Conservation (phyloP, 2,329 filamentous ascomycete genomes). For the Beauveria pseudobassiana region DNA sequence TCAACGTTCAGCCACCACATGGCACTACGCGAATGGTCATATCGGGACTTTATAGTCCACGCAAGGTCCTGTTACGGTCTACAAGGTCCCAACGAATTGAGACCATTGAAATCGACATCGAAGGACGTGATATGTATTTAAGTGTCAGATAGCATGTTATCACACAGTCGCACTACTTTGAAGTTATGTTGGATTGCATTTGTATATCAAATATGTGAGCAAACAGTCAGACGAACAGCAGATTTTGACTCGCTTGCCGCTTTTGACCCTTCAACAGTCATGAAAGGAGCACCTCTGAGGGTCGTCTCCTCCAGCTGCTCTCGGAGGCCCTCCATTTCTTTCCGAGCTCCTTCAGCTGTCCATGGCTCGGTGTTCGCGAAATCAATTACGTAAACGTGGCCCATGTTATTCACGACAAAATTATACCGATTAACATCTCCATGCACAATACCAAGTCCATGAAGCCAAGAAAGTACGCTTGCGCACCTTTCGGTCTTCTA, state of each 20-base stretch:
- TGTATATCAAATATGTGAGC: not conserved
- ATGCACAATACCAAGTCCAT: constrained; percentile 24
- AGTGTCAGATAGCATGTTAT: not conserved
- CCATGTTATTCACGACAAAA: constrained; percentile 20
- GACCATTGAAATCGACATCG: not conserved
- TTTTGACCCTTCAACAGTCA: no score
- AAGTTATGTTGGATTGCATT: not conserved
- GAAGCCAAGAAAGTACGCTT: constrained; percentile 20
- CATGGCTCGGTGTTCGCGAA: no score
- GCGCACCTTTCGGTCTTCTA: constrained; percentile 22
- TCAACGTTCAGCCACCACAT: not conserved
- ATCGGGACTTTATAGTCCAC: not conserved
- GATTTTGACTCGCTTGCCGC: no score
- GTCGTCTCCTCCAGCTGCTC: no score
- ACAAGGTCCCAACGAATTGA: not conserved
- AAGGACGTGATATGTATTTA: not conserved
- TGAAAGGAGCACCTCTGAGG: no score
- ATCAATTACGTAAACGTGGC: no score
- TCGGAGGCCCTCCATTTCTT: no score
- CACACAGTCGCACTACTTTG: not conserved
- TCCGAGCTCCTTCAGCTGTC: no score
- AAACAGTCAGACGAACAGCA: not conserved
- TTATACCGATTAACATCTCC: constrained; percentile 32
- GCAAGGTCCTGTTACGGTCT: not conserved
- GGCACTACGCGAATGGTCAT: constrained; percentile 6